A percentile compares a stretch with the other conserved stretches of the same genome.
These are phyloP conservation scores for Cyphellophora attinorum DNA, from an alignment of 2,329 filamentous ascomycete genomes.

Conservation along the genomic window DNA sequence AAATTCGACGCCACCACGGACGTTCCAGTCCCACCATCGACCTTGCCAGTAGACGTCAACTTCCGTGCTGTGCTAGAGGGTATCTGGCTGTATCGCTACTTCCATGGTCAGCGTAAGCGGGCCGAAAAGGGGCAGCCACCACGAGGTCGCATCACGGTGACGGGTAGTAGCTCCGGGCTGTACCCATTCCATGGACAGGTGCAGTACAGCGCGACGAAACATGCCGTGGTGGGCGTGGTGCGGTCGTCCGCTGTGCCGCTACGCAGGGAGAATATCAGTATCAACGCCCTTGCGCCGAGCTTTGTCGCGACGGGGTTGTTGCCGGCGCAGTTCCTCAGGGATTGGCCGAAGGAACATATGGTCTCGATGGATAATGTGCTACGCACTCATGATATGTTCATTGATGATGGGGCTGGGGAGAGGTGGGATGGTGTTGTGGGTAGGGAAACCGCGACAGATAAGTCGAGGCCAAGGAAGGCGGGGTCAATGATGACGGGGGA, in stretches of 20 bases:
- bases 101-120: neutral
- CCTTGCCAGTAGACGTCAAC: neutral
- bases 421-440: too few relatives aligned
- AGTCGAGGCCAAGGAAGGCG: too few relatives aligned
- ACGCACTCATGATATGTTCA: neutral
- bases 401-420: neutral
- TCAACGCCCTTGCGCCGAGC: slow-evolving; percentile 44
- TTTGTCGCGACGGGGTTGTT: slow-evolving; percentile 61
- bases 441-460: too few relatives aligned
- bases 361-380: neutral
- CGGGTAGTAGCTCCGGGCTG: neutral
- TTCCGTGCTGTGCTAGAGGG: neutral
- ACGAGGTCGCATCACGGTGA: neutral
- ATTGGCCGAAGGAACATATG: neutral
- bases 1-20: too few relatives aligned
- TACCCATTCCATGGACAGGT: neutral
- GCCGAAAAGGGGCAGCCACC: neutral
- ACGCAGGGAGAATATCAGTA: slow-evolving; percentile 34
- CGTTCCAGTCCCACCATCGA: neutral
- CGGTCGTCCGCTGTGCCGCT: slow-evolving; percentile 44
- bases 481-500: neutral
- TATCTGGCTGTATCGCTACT: slow-evolving; percentile 1
- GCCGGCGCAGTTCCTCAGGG: neutral
- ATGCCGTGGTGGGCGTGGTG: slow-evolving; percentile 49
- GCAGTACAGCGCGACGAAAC: slow-evolving; percentile 38